Evolutionary conservation across 805 yeast genomes (phyloP), one percentile per base, ranked within the genome.

Genomic region (Lipomyces starkeyi): DNA sequence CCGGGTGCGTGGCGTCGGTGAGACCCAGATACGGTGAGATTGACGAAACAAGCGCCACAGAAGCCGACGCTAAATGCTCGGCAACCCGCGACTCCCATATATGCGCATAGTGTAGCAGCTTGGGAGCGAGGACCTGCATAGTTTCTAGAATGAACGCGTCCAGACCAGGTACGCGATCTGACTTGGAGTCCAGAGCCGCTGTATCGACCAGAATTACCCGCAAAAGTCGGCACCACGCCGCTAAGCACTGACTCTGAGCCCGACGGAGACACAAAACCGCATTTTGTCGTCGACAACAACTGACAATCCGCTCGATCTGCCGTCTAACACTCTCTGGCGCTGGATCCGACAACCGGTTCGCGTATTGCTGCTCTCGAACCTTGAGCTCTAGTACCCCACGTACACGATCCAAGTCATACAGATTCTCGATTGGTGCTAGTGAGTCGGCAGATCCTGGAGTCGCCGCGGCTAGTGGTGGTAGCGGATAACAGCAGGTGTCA

Each of bases 151-250:
- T 87, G 74, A 94, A 89, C 52, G 86, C 84, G 35, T 68, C 69
- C 9, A 64, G 67, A 8, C 63, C 67, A 3, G 71, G 64, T 6
- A 63, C 32, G 37, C 54, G 59, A 14, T 56, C 63, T 0, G 87
- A 81, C 59, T 88, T 81, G n/a, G 79, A 77, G 8, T 78, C 74
- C 0, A 82, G 74, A 6, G 81, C 77, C 64, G 87, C 80, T 9
- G 87, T 87, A 76, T 88, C 93, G 3, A 87, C 82, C 3, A 91
- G 87, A 58, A 91, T 78, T 2, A 92, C 86, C 69, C 92, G 91
- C 29, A 91, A 87, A 61, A 93, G 78, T 72, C 88, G 89, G 27
- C 88, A 88, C 98, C 98, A 94, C 0, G 96, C 85, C 74, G 88
- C 91, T 35, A 94, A 79, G 66, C 89, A 86, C 14, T 83, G 79